These are phyloP conservation scores for Sugiyamaella mastotermitis DNA, from an alignment of 805 yeast genomes.

Conservation along the genomic window DNA sequence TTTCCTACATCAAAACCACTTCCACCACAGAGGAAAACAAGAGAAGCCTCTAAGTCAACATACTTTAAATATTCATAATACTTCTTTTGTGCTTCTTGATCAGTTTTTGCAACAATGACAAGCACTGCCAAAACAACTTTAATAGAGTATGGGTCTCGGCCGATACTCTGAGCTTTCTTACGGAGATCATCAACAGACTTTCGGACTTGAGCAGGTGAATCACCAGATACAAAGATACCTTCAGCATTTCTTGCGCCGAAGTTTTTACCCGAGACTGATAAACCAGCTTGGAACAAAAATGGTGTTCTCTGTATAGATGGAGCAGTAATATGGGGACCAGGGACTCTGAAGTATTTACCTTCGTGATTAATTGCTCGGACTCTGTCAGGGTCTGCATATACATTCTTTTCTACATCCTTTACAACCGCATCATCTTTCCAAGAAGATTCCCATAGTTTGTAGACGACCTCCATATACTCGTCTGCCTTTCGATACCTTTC, in stretches of 20 bases:
- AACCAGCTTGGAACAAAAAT: slow-evolving; percentile 39
- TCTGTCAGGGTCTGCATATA: slow-evolving; percentile 28
- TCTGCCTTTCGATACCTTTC: slow-evolving; percentile 36
- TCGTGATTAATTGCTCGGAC: slow-evolving; percentile 37
- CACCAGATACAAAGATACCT: slow-evolving; percentile 33
- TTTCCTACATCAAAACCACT: slow-evolving; percentile 37
- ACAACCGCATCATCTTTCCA: slow-evolving; percentile 40
- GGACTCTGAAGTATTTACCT: slow-evolving; percentile 37
- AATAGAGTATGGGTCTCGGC: slow-evolving; percentile 33
- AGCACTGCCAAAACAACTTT: slow-evolving; percentile 35
- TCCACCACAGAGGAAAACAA: slow-evolving; percentile 37
- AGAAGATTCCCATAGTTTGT: slow-evolving; percentile 35
- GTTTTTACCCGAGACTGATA: slow-evolving; percentile 36
- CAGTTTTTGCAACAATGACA: slow-evolving; percentile 34
- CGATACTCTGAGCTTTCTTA: slow-evolving; percentile 26
- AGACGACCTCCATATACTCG: slow-evolving; percentile 36
- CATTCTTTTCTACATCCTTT: slow-evolving; percentile 14
- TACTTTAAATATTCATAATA: slow-evolving; percentile 29
- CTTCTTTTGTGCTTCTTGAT: slow-evolving; percentile 36
- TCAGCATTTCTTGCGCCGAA: slow-evolving; percentile 41
- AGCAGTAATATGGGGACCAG: slow-evolving; percentile 42
- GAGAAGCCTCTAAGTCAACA: slow-evolving; percentile 38
- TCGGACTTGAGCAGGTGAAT: slow-evolving; percentile 29
- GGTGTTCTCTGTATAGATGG: slow-evolving; percentile 31
- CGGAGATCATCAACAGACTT: slow-evolving; percentile 29